Conservation (phyloP, 768 basidiomycete genomes). For the Russula compacta region DNA sequence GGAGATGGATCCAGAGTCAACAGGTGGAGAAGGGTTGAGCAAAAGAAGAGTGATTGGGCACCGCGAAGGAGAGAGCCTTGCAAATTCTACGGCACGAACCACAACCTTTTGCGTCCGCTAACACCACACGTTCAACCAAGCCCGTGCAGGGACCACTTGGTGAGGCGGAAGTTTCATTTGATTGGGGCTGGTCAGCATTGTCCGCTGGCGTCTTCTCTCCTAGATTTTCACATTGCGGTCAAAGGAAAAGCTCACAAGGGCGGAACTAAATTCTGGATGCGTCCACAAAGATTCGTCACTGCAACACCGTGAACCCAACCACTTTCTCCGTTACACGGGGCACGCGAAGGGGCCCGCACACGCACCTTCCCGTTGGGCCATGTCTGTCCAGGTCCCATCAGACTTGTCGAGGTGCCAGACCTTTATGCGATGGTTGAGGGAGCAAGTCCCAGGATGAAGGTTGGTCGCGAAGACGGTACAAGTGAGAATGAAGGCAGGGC, state of each 20-base stretch:
- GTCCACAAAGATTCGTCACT: conserved; percentile 76
- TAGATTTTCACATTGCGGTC: conserved; percentile 91
- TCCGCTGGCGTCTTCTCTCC: conserved; percentile 50
- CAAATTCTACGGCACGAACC: conserved; percentile 79
- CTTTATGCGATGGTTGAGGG: conserved; percentile 83
- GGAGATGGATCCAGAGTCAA: conserved; percentile 24
- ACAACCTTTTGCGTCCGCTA: conserved; percentile 80
- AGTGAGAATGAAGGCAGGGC: too few relatives aligned
- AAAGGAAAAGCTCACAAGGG: conserved; percentile 81
- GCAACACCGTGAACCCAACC: conserved; percentile 89
- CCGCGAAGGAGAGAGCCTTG: conserved; percentile 60
- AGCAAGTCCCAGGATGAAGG: too few relatives aligned
- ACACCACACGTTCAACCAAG: conserved; percentile 66
- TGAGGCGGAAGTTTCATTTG: conserved; percentile 21
- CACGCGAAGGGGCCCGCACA: not conserved
- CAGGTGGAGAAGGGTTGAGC: conserved; percentile 42
- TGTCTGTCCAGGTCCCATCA: conserved; percentile 64
- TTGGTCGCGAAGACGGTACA: too few relatives aligned
- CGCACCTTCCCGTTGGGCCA: conserved; percentile 90
- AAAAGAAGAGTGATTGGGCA: conserved; percentile 56
- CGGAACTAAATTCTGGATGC: conserved; percentile 83
- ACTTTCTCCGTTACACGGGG: not conserved
- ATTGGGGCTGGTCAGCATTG: conserved; percentile 23
- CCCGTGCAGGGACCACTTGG: conserved; percentile 27
- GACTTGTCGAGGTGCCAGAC: conserved; percentile 72